Evolutionary conservation across 192 early-diverging fungal genomes (phyloP).

Genomic region (Phycomyces blakesleeanus): DNA sequence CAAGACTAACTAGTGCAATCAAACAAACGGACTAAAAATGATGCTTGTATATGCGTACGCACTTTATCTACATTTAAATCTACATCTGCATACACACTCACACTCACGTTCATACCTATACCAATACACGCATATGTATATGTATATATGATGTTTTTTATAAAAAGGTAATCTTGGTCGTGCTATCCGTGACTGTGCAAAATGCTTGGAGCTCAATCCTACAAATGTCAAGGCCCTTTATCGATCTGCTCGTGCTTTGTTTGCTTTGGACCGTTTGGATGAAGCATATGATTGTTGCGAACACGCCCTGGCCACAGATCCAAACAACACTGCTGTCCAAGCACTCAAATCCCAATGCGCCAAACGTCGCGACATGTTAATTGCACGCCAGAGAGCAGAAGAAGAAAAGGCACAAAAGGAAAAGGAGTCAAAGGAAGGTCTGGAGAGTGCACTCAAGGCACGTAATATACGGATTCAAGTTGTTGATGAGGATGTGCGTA

Average conservation of each 20-base stretch:
- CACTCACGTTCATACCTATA: background rate
- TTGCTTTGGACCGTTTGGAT: slow-evolving; percentile 70
- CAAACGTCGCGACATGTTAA: slow-evolving; percentile 39
- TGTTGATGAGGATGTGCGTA: slow-evolving; percentile 31
- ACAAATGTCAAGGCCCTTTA: slow-evolving; percentile 92
- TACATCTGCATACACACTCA: background rate
- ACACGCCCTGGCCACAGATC: slow-evolving; percentile 65
- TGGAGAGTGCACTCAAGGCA: slow-evolving; percentile 46
- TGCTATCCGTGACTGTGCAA: slow-evolving; percentile 86
- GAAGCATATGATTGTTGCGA: slow-evolving; percentile 88
- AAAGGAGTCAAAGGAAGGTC: slow-evolving; percentile 45
- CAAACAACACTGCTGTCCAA: slow-evolving; percentile 37
- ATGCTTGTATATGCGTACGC: too few species aligned
- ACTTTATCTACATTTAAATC: background rate
- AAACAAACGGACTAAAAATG: too few species aligned
- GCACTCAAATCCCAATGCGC: slow-evolving; percentile 29
- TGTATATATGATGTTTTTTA: background rate
- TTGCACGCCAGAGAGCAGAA: slow-evolving; percentile 45
- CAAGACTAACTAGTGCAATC: too few species aligned
- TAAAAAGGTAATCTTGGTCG: slow-evolving; percentile 72
- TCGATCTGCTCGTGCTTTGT: slow-evolving; percentile 80
- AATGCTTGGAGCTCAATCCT: slow-evolving; percentile 73
- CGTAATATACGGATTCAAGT: slow-evolving; percentile 43
- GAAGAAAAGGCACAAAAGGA: slow-evolving; percentile 45
- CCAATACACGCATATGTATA: background rate